Evolutionary conservation across 2,329 filamentous ascomycete genomes (phyloP), one percentile per base, ranked within the genome.

Genomic region (Cladosporium sp.): DNA sequence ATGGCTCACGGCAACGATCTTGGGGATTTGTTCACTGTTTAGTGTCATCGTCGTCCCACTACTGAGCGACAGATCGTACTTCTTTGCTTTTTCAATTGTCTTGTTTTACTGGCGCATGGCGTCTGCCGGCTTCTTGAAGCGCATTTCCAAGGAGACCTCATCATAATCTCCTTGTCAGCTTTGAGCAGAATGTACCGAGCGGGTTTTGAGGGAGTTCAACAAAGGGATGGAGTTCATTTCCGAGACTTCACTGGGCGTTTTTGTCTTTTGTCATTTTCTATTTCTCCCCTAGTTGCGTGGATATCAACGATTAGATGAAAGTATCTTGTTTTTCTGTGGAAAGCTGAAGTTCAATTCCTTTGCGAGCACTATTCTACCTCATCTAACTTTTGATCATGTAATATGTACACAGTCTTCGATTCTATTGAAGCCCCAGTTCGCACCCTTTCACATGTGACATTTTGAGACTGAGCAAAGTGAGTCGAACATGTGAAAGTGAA

Each of bases 241-340:
- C 13, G 21, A n/a, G 36, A 30, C 14, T 51, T n/a, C 14, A 53
- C 23, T 8, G 21, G n/a, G 28, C 23, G 13, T 61, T 61, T 14
- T 61, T 14, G n/a, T 51, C 28, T 28, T 34, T 30, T 56, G 26
- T 46, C 39, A 46, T 34, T 25, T 51, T 49, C 48, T 51, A 28
- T 26, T 28, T 3, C n/a, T 39, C 28, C 39, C 21, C 26, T 34
- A 63, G 25, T 46, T 43, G 60, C 49, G 60, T 34, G 46, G 32
- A 56, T 43, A 54, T 54, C 60, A 43, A 63, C 32, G 60, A 63
- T 36, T 63, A 63, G 60, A 63, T 49, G 60, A 63, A 63, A 63
- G 60, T 63, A 63, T 63, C 18, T 30, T 32, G 28, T 54, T 51
- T 53, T 54, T 25, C 34, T 32, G 34, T 56, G 60, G 48, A 56